Evolutionary conservation across 257 asterid genomes (phyloP), one percentile per base, ranked within the genome.

Genomic region (Gardenia jasminoides): DNA sequence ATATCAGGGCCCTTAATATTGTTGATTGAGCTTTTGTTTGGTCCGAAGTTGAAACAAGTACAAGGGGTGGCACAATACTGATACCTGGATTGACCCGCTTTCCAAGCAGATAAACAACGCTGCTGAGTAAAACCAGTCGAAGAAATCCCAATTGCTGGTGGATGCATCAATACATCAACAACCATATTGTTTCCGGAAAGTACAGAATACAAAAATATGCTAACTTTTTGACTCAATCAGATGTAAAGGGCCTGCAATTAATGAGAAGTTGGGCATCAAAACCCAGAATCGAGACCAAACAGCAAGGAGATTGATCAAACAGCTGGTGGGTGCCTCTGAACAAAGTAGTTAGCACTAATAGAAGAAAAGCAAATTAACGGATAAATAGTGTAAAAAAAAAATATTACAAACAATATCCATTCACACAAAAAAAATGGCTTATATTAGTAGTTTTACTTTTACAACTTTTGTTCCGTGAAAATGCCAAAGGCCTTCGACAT

Each of bases 1-100:
- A 80, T 80, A 47, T 13, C 78, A 72, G 84, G 65, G 73, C 79
- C 78, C 67, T 47, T 77, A 70, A 75, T 78, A 76, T 77, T 82
- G 30, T 44, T 44, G 10, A 62, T 58, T 66, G 22, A 47, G 46
- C 36, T 70, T 7, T 67, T 75, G 46, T 82, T 80, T 59, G 61
- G 26, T 79, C 72, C 84, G 50, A 78, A 69, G 16, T 77, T 80
- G 74, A 73, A 74, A 80, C 59, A 72, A 36, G 69, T 70, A 86
- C 59, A 74, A 1, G 88, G 79, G 62, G 82, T 72, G 74, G 65
- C 66, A 79, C 76, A 36, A 70, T 67, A 86, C 48, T 65, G 81
- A 52, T 50, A 69, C 73, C 85, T 83, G 19, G 64, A 44, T 11
- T 71, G 61, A 47, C 48, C 31, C n/a, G 20, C 44, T 67, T 59